phyloP scores from a whole-genome alignment of 2,329 filamentous ascomycete genomes.

The Thelonectria olida region DNA sequence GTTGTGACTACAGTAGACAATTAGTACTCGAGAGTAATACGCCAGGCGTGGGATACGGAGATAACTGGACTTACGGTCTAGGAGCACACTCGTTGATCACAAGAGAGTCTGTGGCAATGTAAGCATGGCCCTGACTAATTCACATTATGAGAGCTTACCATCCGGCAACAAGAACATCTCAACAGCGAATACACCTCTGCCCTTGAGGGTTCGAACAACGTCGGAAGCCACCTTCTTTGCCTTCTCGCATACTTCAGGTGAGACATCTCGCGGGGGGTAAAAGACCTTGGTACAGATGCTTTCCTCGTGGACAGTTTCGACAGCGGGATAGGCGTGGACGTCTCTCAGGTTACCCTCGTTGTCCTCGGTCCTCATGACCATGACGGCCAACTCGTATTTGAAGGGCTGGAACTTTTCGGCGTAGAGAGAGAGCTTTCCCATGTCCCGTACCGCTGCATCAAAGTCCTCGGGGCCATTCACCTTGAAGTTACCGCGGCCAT shows the following conservation, averaged over 20 bases:
- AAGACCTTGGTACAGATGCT: slow-evolving; percentile 95
- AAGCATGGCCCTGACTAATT: slow-evolving; percentile 2
- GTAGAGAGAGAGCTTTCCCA: slow-evolving; percentile 79
- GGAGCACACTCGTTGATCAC: slow-evolving; percentile 90
- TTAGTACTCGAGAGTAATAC: slow-evolving; percentile 61
- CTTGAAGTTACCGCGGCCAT: slow-evolving; percentile 78
- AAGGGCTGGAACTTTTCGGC: slow-evolving; percentile 92
- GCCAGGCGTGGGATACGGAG: background rate
- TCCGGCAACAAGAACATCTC: slow-evolving; percentile 91
- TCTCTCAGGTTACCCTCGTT: slow-evolving; percentile 57
- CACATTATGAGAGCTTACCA: slow-evolving; percentile 50
- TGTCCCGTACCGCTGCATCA: slow-evolving; percentile 71
- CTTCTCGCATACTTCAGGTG: slow-evolving; percentile 65
- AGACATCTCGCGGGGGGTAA: slow-evolving; percentile 79
- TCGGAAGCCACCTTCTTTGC: slow-evolving; percentile 82
- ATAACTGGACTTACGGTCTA: slow-evolving; percentile 60
- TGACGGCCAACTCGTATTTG: slow-evolving; percentile 87
- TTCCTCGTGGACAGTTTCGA: slow-evolving; percentile 95
- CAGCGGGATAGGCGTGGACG: slow-evolving; percentile 81
- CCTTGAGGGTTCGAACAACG: slow-evolving; percentile 82
- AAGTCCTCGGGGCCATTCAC: slow-evolving; percentile 57
- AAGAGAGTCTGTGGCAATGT: slow-evolving; percentile 59
- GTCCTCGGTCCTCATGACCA: slow-evolving; percentile 91
- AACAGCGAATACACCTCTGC: slow-evolving; percentile 93
- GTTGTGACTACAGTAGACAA: slow-evolving; percentile 67